A percentile compares a stretch with the other conserved stretches of the same genome.
These are phyloP conservation scores for Cochlearia excelsa DNA, from an alignment of 345 rosid species.

Conservation along the genomic window DNA sequence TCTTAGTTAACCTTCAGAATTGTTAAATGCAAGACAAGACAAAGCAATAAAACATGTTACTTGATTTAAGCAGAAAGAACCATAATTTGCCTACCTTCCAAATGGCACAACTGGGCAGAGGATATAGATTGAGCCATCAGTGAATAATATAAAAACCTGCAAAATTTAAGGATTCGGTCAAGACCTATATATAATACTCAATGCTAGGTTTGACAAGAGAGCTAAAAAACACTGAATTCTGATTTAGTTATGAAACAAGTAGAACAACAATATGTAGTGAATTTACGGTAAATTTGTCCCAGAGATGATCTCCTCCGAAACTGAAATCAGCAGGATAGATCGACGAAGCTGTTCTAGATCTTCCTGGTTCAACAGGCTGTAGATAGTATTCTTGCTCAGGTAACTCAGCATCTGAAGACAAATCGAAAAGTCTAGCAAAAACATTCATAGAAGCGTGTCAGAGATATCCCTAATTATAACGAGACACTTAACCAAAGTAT, in stretches of 20 bases:
- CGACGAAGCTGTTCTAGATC: slow-evolving; percentile 70
- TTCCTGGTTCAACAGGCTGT: slow-evolving; percentile 85
- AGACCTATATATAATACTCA: slow-evolving; percentile 10
- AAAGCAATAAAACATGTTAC: slow-evolving; percentile 21
- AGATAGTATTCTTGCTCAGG: slow-evolving; percentile 96
- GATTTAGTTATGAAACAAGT: slow-evolving; percentile 5
- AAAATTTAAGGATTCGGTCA: slow-evolving; percentile 25
- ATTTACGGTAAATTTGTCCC: slow-evolving; percentile 97
- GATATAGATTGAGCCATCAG: slow-evolving; percentile 80
- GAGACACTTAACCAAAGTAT: slow-evolving; percentile 13
- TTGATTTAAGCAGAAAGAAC: slow-evolving; percentile 11
- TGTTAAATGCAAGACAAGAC: slow-evolving; percentile 5
- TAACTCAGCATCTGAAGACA: slow-evolving; percentile 65
- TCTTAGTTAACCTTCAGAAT: slow-evolving; percentile 20
- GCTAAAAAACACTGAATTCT: background rate
- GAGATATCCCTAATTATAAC: slow-evolving; percentile 1
- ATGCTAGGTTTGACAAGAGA: slow-evolving; percentile 22
- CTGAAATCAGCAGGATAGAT: slow-evolving; percentile 79
- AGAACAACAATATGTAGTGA: slow-evolving; percentile 11
- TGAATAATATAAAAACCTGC: slow-evolving; percentile 84
- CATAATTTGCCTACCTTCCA: slow-evolving; percentile 60
- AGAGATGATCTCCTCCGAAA: slow-evolving; percentile 90
- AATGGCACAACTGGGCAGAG: slow-evolving; percentile 91
- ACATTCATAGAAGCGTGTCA: slow-evolving; percentile 22
- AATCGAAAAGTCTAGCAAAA: slow-evolving; percentile 68